A percentile compares a stretch with the other conserved stretches of the same genome.
These are phyloP conservation scores for Paralagenidium karlingii DNA, from an alignment of 352 stramenopile genomes.

Conservation along the genomic window DNA sequence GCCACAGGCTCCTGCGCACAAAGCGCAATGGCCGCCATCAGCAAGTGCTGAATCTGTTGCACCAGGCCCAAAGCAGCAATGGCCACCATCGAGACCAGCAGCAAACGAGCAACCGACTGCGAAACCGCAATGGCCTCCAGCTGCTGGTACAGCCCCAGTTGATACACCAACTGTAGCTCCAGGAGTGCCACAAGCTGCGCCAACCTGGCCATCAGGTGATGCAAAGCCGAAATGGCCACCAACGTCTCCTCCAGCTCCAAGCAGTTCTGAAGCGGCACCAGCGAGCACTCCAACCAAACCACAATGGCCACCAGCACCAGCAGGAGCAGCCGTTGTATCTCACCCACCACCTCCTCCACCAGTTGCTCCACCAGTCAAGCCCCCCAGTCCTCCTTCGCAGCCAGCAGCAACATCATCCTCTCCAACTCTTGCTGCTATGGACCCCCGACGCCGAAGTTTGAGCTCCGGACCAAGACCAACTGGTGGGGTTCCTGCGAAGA, in stretches of 20 bases:
- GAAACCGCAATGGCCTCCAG: conserved; percentile 15
- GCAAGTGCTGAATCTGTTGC: background rate
- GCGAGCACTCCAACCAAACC: too few relatives aligned
- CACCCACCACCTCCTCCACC: conserved; percentile 2
- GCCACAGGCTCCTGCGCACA: conserved; percentile 1
- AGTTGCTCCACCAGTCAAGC: conserved; percentile 15
- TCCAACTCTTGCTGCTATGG: background rate
- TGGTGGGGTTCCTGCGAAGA: conserved; percentile 26
- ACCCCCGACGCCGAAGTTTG: too few relatives aligned
- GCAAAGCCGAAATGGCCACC: conserved; percentile 14
- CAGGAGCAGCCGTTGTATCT: background rate
- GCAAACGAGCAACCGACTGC: background rate
- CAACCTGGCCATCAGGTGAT: conserved; percentile 2
- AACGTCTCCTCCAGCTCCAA: conserved; percentile 5
- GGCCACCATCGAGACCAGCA: background rate
- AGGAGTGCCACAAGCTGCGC: background rate
- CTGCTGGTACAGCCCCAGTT: background rate
- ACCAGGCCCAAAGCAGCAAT: background rate
- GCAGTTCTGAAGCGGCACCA: background rate
- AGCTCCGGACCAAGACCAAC: background rate
- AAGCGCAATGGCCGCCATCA: conserved; percentile 10
- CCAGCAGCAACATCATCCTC: background rate
- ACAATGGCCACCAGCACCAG: conserved; percentile 22
- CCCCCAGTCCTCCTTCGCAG: conserved; percentile 23
- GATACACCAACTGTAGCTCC: background rate